Evolutionary conservation across 441 rosid genomes (phyloP).

Genomic region (Pelargonium exstipulatum): DNA sequence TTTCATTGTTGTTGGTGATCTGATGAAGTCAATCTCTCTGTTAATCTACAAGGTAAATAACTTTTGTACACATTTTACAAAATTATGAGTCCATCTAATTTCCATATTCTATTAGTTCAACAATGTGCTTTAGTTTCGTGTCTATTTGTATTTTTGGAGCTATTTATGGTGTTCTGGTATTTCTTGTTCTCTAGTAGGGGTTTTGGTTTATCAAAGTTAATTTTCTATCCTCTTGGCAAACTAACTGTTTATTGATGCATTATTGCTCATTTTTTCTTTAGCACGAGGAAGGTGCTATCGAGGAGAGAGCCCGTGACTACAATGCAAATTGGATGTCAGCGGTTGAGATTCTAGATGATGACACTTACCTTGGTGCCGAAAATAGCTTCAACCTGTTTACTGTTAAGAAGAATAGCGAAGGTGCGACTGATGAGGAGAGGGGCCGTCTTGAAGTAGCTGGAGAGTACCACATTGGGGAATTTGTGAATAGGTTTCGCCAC

Average conservation of each 20-base stretch:
- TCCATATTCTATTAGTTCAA: neutral
- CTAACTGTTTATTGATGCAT: neutral
- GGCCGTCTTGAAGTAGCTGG: conserved; percentile 95
- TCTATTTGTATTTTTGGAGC: too few relatives aligned
- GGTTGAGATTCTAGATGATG: conserved; percentile 94
- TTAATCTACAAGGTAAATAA: conserved; percentile 71
- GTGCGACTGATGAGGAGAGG: conserved; percentile 94
- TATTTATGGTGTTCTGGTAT: too few relatives aligned
- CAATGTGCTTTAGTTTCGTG: neutral
- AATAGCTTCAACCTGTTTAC: conserved; percentile 83
- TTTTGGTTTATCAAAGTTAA: neutral
- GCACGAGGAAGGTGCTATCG: conserved; percentile 99
- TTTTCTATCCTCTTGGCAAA: neutral
- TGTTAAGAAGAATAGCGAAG: conserved; percentile 93
- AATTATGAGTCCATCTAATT: neutral
- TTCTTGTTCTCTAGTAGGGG: neutral
- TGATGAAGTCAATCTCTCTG: conserved; percentile 94
- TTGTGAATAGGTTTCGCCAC: conserved; percentile 78
- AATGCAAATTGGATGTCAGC: conserved; percentile 99
- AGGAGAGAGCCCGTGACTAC: conserved; percentile 94
- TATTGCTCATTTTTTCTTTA: conserved; percentile 20
- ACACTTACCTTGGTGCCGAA: conserved; percentile 88
- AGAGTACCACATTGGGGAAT: conserved; percentile 95
- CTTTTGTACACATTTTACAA: neutral
- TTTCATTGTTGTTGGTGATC: conserved; percentile 94